These are phyloP conservation scores for Calocera cornea DNA, from an alignment of 768 basidiomycete species.

Conservation along the genomic window DNA sequence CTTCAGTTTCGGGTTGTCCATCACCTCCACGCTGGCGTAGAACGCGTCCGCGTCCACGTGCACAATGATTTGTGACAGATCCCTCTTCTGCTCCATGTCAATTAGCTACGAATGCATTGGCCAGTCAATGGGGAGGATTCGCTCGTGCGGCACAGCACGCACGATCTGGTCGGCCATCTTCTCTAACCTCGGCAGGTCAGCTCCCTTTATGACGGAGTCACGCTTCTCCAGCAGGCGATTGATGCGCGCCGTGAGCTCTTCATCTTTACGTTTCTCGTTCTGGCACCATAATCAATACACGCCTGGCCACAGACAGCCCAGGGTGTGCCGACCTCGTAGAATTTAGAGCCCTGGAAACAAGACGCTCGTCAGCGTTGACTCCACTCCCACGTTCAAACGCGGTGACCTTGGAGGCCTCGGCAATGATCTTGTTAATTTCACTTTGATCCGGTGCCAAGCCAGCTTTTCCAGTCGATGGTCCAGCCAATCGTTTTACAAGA, in stretches of 20 bases:
- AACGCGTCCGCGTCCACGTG: slow-evolving; percentile 97
- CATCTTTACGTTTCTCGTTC: slow-evolving; percentile 86
- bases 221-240: slow-evolving; percentile 49
- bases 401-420: slow-evolving; percentile 60
- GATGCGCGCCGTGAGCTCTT: slow-evolving; percentile 67
- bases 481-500: slow-evolving; percentile 66
- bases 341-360: slow-evolving; percentile 57
- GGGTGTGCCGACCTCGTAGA: slow-evolving; percentile 48
- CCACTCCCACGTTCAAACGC: too few species aligned
- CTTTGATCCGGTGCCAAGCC: slow-evolving; percentile 67
- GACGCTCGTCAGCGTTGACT: background rate
- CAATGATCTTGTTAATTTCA: slow-evolving; percentile 78
- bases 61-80: slow-evolving; percentile 72
- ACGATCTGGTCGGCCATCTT: slow-evolving; percentile 56
- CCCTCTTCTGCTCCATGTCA: slow-evolving; percentile 60
- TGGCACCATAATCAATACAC: slow-evolving; percentile 21
- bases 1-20: slow-evolving; percentile 45
- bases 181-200: slow-evolving; percentile 52
- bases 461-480: slow-evolving; percentile 79
- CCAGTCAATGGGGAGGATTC: background rate
- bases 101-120: slow-evolving; percentile 26
- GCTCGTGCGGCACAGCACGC: slow-evolving; percentile 18
- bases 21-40: slow-evolving; percentile 60
- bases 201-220: slow-evolving; percentile 42
- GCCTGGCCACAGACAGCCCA: background rate